Base-by-base conservation (phyloP, 1,139 yeast genomes). In the Yamadazyma diospyri region DNA sequence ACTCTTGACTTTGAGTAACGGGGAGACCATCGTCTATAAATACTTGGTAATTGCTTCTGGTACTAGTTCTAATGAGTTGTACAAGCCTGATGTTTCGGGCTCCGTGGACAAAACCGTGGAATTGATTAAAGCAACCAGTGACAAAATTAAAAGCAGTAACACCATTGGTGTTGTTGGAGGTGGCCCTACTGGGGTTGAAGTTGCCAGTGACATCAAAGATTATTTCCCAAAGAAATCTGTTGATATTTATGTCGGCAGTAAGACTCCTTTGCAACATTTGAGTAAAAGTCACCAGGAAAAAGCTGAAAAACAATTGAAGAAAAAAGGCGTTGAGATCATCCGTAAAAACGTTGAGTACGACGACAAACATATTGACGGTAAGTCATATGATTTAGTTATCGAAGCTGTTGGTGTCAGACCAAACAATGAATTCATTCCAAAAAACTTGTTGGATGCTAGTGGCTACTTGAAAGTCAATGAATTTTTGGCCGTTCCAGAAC, bases 151-250 rank as follows among this genome's bases (percentile, higher is more conserved):
- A 22, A 8, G 28, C 3, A 51, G 59, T 6, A 40, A 43, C 23
- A 30, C 43, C 8, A 48, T 59, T 26, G 63, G 60, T 4, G 43
- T 60, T 9, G 25, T 60, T 14, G 66, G 64, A 4, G 64, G 56
- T 7, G 64, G 64, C 6, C 41, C 56, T 8, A 55, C 63, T 9
- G 66, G 64, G 13, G 59, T 57, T 17, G 64, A 60, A 36, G 28
- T 46, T 5, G 52, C 57, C 4, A 60, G 57, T 2, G 64, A 59
- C 30, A 40, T 59, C 12, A 60, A 48, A 4, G 33, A 32, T 16
- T 36, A 35, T 15, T 48, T 34, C 25, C 43, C 46, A 29, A 23
- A 39, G 2, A 47, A 53, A 12, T 38, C 41, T 8, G 49, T 57
- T 15, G 47, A 51, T 5, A 43, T 59, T 17, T 49, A 41, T 33